phyloP scores from a whole-genome alignment of 192 early-diverging fungal genomes.

The Backusella liffmaniae region DNA sequence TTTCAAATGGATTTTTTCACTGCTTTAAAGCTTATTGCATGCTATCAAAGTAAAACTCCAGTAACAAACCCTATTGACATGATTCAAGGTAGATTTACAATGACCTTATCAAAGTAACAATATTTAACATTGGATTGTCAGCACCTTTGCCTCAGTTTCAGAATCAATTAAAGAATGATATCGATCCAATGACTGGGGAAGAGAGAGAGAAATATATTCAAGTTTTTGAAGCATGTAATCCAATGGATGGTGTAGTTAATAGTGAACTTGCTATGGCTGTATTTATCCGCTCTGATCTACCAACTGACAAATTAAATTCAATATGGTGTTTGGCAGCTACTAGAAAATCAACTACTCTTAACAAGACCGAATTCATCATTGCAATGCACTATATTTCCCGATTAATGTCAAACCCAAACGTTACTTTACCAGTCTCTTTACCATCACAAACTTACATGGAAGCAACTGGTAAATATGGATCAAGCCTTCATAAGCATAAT shows the following conservation, averaged over 20 bases:
- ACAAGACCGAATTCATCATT: slow-evolving; percentile 80
- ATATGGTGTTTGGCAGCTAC: slow-evolving; percentile 85
- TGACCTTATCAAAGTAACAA: background rate
- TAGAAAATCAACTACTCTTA: slow-evolving; percentile 63
- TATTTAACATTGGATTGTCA: background rate
- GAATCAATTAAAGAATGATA: background rate
- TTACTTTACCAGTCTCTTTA: slow-evolving; percentile 61
- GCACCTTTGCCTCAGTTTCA: slow-evolving; percentile 34
- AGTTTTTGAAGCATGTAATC: slow-evolving; percentile 59
- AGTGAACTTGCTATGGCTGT: slow-evolving; percentile 71
- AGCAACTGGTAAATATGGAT: slow-evolving; percentile 25
- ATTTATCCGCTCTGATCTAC: slow-evolving; percentile 81
- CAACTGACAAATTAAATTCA: slow-evolving; percentile 65
- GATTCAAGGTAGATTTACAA: slow-evolving; percentile 3
- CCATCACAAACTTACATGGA: slow-evolving; percentile 59
- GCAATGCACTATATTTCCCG: slow-evolving; percentile 86
- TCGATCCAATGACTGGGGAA: slow-evolving; percentile 30
- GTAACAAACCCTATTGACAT: slow-evolving; percentile 1
- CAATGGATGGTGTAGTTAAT: slow-evolving; percentile 51
- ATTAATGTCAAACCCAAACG: slow-evolving; percentile 64
- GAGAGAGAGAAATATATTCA: slow-evolving; percentile 63
- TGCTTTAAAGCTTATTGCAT: slow-evolving; percentile 77
- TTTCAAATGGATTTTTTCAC: slow-evolving; percentile 68
- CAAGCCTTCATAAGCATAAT: slow-evolving; percentile 19
- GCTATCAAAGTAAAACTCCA: slow-evolving; percentile 16